Base-by-base conservation (phyloP, 768 basidiomycete species). In the Coprinopsis sp. region DNA sequence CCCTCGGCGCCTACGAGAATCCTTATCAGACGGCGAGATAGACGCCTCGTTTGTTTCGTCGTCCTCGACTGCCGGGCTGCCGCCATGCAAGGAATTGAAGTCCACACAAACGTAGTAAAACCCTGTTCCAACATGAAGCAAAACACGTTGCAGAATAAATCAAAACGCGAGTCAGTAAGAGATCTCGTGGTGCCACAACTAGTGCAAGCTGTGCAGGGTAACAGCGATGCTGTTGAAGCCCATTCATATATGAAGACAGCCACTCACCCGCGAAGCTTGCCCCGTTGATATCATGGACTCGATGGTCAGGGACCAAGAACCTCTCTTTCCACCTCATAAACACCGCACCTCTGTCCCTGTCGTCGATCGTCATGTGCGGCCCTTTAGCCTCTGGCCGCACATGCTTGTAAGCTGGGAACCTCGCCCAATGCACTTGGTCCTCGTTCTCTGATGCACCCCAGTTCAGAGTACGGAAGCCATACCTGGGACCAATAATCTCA, bases 291-390 rank as follows among this genome's bases (percentile, higher is more conserved):
- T 94, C 91, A 64, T 89, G 83, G 24, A 95, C 89, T 49, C 84
- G 80, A 67, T 94, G 90, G 64, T 94, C 90, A 2, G 93, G 93
- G n/a, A 97, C 89, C 44, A 98, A 71, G 66, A 96, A 97, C 58
- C 84, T 75, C 67, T 98, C 95, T 67, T 98, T 98, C 87, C 92
- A 94, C 51, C 95, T 75, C 86, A 98, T 91, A 63, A 97, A 98
- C 24, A 93, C 81, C 21, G 85, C 85, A 1, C 85, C 84, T 39
- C 85, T 77, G 57, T 87, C 83, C 33, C 84, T 73, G 58, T 87
- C 86, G 37, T 78, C 68, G 58, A 95, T 83, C 33, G 87, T 90
- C 64, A 90, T 58, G 51, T 82, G 76, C 0, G 91, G 91, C 59
- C 79, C 73, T 61, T 83, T 79, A 52, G 93, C 76, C 58, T 94